Base-by-base conservation (phyloP, 2,329 filamentous ascomycete species). In the Cercospora janseana region DNA sequence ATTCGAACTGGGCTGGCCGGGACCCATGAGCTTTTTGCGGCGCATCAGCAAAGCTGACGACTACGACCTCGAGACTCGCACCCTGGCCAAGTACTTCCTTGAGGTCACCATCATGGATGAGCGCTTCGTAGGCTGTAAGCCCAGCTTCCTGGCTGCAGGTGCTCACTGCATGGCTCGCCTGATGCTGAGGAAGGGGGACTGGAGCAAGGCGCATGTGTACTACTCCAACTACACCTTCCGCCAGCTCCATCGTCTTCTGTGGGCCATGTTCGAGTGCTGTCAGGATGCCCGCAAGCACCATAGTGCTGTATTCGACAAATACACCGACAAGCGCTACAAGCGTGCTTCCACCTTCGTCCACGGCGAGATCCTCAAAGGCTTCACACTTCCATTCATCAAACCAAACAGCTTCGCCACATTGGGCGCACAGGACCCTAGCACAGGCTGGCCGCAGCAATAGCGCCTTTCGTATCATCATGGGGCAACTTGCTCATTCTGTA, bases 21-120 rank as follows among this genome's bases (percentile, higher is more conserved):
- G 93, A 34, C 93, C 93, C 1, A 96, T 98, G 92, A 96, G 90
- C 75, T 98, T 98, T 72, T 78, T 98, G 55, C 83, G 93, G 54
- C 85, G 92, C 49, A 93, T 97, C 71, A 97, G 92, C 83, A 97
- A 97, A 75, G 93, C 93, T 10, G 93, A 98, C 67, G 90, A 96
- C 66, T 98, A 97, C 66, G 91, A 98, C 66, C 76, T 95, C 38
- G 92, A 98, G 72, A 96, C 92, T 8, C 82, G 93, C 28, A 97
- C 93, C 4, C 75, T 98, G 47, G 90, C 93, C 62, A 98, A 98
- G 73, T 98, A 98, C 73, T 96, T 98, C 71, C 78, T 98, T 20
- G 93, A 98, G 69, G 81, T 97, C 48, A 94, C 90, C 28, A 85
- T 97, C 68, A 96, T 97, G 90, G 93, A 98, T 66, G 91, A 97